Evolutionary conservation across 495 filamentous ascomycete species (phyloP), one percentile per base, ranked within the genome.

Genomic region (Achaetomiella virescens): DNA sequence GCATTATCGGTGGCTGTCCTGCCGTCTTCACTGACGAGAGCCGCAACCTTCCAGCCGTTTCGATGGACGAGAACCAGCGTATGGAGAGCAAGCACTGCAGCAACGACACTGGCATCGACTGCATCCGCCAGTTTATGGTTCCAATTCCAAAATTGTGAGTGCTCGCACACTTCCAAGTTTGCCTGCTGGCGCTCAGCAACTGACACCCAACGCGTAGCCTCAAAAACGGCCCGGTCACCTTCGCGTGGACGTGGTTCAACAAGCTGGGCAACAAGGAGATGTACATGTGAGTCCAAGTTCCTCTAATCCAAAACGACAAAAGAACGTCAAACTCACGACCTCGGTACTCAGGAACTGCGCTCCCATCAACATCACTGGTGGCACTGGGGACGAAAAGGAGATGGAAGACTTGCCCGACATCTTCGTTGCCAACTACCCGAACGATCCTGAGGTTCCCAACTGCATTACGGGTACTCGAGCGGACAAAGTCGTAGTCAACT

Each of bases 1-100:
- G 80, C 18, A 81, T 90, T 42, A 72, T 84, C 12, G 85, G 85
- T 18, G 84, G 82, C 12, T 90, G 87, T 61, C 87, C 87, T 0
- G 66, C 60, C 0, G 38, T 58, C 6, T 54, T 64, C 33, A 54
- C 79, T n/a, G 66, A 65, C 24, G 61, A 69, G 21, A 58, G 29
- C 10, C 70, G 67, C 14, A 72, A 72, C 61, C 59, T 72, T 0
- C 55, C 65, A 1, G 52, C 52, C 15, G 57, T 51, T n/a, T 54
- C 20, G 21, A 53, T 33, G 1, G 70, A 75, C 41, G 0, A 20
- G 5, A 11, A 48, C 24, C 24, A 21, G 7, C 61, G 63, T 20
- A 9, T 27, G 12, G 55, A 63, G 22, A 35, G 54, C 11, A 53
- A 40, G 21, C 54, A 66, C 14, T 68, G 63, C 17, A 54, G 54